Percentiles rank a stretch among this genome's conserved stretches.
phyloP scores from a whole-genome alignment of 441 rosid species.

The Flueggea neowawraea region DNA sequence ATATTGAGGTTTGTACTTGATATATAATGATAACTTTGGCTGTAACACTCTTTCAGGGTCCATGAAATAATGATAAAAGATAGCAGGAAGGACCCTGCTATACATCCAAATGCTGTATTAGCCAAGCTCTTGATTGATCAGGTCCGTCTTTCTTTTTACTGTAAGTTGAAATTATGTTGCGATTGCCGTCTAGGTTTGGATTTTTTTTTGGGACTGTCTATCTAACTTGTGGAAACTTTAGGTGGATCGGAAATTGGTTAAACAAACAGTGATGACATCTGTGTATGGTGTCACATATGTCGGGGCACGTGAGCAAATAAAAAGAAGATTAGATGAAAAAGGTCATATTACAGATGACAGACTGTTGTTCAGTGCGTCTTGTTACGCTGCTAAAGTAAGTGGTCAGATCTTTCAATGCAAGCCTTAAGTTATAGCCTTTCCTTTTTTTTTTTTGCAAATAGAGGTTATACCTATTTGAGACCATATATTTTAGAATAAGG shows the following conservation, averaged over 20 bases:
- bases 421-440: slow-evolving; percentile 7
- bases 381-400: slow-evolving; percentile 94
- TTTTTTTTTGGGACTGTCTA: neutral
- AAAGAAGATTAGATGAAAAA: slow-evolving; percentile 87
- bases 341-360: slow-evolving; percentile 86
- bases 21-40: no score
- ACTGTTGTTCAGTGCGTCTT: slow-evolving; percentile 69
- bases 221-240: slow-evolving; percentile 27
- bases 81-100: slow-evolving; percentile 71
- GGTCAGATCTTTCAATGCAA: slow-evolving; percentile 2
- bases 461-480: neutral
- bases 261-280: slow-evolving; percentile 99
- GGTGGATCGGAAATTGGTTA: slow-evolving; percentile 95
- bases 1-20: neutral
- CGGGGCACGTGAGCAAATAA: slow-evolving; percentile 98
- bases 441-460: no score
- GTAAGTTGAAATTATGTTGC: neutral
- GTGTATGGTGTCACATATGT: slow-evolving; percentile 98
- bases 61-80: slow-evolving; percentile 81
- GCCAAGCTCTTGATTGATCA: slow-evolving; percentile 84
- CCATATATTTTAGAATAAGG: neutral
- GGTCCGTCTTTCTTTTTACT: slow-evolving; percentile 40
- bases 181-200: no score
- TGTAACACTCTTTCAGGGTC: slow-evolving; percentile 40
- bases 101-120: slow-evolving; percentile 62